phyloP scores from a whole-genome alignment of 257 asterid genomes.

The Capsicum baccatum region DNA sequence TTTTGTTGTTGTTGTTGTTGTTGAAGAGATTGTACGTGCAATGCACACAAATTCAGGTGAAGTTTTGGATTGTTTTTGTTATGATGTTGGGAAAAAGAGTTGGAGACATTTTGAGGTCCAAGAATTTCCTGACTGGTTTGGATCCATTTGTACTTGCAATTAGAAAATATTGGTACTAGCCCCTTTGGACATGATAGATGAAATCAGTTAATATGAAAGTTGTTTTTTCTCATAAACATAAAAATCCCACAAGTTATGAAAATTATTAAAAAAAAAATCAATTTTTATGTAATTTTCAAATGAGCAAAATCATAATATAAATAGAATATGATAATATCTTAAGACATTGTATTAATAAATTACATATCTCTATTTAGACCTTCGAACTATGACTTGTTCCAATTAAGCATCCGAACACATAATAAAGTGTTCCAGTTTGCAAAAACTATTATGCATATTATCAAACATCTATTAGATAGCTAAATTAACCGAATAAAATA shows the following conservation, averaged over 20 bases:
- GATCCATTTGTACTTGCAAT: neutral
- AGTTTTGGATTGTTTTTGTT: neutral
- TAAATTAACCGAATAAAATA: neutral
- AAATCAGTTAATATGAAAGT: too few species aligned
- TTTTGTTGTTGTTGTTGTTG: too few species aligned
- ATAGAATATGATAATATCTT: too few species aligned
- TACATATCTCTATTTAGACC: neutral
- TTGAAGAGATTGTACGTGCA: too few species aligned
- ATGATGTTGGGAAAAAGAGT: neutral
- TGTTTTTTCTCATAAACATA: too few species aligned
- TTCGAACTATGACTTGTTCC: neutral
- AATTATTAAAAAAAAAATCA: too few species aligned
- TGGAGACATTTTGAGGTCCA: neutral
- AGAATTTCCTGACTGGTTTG: neutral
- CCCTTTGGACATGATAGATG: too few species aligned
- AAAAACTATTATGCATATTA: too few species aligned
- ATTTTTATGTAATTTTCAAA: too few species aligned
- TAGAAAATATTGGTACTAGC: neutral
- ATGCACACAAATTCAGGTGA: neutral
- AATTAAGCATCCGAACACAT: neutral
- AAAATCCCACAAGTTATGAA: too few species aligned
- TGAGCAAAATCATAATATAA: too few species aligned
- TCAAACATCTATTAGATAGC: neutral
- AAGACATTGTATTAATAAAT: too few species aligned
- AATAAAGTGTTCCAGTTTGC: neutral